These are phyloP conservation scores for Toxicodendron radicans DNA, from an alignment of 345 rosid species.

Conservation along the genomic window DNA sequence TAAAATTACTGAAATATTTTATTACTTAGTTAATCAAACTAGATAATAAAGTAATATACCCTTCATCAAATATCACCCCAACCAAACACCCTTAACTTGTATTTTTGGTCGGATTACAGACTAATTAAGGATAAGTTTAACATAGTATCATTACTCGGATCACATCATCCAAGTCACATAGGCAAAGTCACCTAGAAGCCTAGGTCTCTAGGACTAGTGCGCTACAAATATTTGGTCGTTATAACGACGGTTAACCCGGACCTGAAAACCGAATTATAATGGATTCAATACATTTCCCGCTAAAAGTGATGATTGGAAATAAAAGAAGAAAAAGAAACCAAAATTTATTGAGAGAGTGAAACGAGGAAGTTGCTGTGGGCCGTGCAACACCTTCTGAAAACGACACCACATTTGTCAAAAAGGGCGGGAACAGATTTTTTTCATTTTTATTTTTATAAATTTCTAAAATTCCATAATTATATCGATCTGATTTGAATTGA, in stretches of 20 bases:
- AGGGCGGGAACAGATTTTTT: slow-evolving; percentile 20
- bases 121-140: too few relatives aligned
- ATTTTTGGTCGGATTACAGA: too few relatives aligned
- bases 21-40: too few relatives aligned
- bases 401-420: slow-evolving; percentile 28
- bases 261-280: slow-evolving; percentile 13
- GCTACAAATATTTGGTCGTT: not conserved
- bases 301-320: not conserved
- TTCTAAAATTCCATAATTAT: not conserved
- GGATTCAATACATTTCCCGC: slow-evolving; percentile 41
- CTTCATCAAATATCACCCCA: too few relatives aligned
- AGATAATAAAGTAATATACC: too few relatives aligned
- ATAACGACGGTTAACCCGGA: slow-evolving; percentile 27
- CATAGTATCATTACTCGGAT: too few relatives aligned
- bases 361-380: not conserved
- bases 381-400: slow-evolving; percentile 29
- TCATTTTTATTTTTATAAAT: not conserved
- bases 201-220: too few relatives aligned
- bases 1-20: too few relatives aligned
- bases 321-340: not conserved
- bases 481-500: not conserved
- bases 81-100: too few relatives aligned
- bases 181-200: too few relatives aligned
- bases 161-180: too few relatives aligned
- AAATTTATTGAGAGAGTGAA: not conserved